Evolutionary conservation across 768 basidiomycete genomes (phyloP), one percentile per base, ranked within the genome.

Genomic region (Plicaturopsis crispa): DNA sequence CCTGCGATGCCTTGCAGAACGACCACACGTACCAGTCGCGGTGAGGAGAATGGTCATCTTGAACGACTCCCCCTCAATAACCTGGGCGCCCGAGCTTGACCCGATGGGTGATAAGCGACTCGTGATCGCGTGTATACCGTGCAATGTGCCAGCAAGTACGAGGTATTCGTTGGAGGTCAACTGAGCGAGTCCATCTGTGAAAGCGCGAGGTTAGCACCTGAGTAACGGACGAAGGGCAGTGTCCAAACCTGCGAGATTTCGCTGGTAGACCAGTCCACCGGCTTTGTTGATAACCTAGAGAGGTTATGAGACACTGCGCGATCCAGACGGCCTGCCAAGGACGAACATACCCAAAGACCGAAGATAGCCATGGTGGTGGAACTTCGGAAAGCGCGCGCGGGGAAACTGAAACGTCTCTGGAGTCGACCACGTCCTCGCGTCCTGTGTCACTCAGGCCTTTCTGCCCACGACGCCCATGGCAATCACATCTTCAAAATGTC

Each of bases 81-180:
- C 81, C 52, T 97, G 85, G 6, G 84, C 86, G 13, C 91, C 91
- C 12, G 91, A 92, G 54, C 85, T 84, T 16, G 72, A 52, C 4
- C 84, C 84, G 13, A 73, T 76, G 3, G 96, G 94, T 4, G 87
- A 90, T 32, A 99, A 67, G 31, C 88, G 78, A 45, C 84, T 83
- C 0, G 94, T 97, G 49, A 98, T 98, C n/a, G 96, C 96, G 51
- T 98, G 96, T 20, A 99, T 94, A 36, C 94, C 93, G 46, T 98
- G 96, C 24, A 98, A 63, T 11, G 96, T 98, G 31, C 94, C 94
- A 2, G 96, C 96, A 28, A 98, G 76, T 13, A 98, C 88, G 38
- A 99, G 78, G 48, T 91, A 84, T 66, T 96, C 92, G 61, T 96
- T 96, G 16, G 93, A 89, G 5, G 87, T 86, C 38, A 94, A 67